Percentiles rank a stretch among this genome's conserved stretches.
phyloP scores from a whole-genome alignment of 2,329 filamentous ascomycete genomes.

The Phaeosphaeriaceae sp. region DNA sequence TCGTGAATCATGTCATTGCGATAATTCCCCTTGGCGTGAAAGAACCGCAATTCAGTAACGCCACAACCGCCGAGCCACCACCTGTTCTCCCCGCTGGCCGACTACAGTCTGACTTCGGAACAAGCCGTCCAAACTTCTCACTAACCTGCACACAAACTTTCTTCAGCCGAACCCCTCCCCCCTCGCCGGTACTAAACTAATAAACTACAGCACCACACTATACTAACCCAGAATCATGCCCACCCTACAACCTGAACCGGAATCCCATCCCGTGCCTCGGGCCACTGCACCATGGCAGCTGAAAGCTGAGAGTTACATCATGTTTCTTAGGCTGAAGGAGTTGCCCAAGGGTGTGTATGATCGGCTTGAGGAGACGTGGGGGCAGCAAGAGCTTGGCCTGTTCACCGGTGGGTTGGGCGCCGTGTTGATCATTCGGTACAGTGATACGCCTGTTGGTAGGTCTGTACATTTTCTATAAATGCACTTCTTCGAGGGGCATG shows the following conservation, averaged over 20 bases:
- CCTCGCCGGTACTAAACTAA: too few species aligned
- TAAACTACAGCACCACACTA: too few species aligned
- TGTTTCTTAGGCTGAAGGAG: slow-evolving; percentile 29
- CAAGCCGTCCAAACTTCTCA: too few species aligned
- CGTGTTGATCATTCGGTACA: slow-evolving; percentile 39
- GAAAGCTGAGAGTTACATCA: slow-evolving; percentile 32
- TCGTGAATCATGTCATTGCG: too few species aligned
- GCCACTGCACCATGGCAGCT: slow-evolving; percentile 34
- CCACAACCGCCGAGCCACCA: too few species aligned
- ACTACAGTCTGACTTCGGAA: too few species aligned
- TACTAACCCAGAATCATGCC: not conserved
- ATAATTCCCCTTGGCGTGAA: too few species aligned
- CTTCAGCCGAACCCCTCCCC: too few species aligned
- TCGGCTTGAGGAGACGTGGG: slow-evolving; percentile 28
- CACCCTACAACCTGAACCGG: slow-evolving; percentile 11
- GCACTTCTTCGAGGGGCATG: too few species aligned
- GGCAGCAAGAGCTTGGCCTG: slow-evolving; percentile 16
- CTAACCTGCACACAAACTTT: too few species aligned
- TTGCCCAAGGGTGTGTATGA: slow-evolving; percentile 37
- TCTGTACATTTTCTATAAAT: slow-evolving; percentile 6
- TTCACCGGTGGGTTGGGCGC: slow-evolving; percentile 38
- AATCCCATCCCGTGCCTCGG: slow-evolving; percentile 27
- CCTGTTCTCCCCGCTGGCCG: too few species aligned
- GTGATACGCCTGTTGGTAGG: slow-evolving; percentile 41
- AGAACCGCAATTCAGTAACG: too few species aligned